Evolutionary conservation across 169 alveolate species (phyloP).

Genomic region (Babesia sp.): DNA sequence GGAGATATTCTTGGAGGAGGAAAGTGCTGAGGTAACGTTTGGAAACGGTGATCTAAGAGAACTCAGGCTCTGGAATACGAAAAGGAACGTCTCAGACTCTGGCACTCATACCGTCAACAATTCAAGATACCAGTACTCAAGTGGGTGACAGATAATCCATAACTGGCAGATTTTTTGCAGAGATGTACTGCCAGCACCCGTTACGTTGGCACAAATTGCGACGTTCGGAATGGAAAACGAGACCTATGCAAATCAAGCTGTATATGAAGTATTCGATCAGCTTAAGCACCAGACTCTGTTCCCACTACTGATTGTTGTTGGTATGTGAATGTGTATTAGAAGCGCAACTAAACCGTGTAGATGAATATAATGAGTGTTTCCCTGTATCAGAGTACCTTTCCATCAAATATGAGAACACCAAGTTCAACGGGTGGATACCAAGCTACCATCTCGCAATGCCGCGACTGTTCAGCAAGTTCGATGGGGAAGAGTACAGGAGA

Average conservation of each 20-base stretch:
- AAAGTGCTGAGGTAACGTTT: constrained; percentile 55
- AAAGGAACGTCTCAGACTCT: constrained; percentile 53
- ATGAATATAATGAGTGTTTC: constrained; percentile 68
- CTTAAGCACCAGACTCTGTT: constrained; percentile 74
- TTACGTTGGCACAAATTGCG: constrained; percentile 69
- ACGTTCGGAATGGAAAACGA: constrained; percentile 71
- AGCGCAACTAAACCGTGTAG: constrained; percentile 13
- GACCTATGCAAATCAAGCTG: constrained; percentile 74
- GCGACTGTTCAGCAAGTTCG: constrained; percentile 69
- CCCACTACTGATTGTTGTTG: constrained; percentile 70
- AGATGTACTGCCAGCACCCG: constrained; percentile 69
- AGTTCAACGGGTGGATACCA: constrained; percentile 79
- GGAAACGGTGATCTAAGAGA: constrained; percentile 7
- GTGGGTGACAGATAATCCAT: neutral
- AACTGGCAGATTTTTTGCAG: neutral
- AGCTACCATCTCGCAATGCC: constrained; percentile 79
- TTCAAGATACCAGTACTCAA: constrained; percentile 61
- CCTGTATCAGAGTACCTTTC: constrained; percentile 79
- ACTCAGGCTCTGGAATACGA: constrained; percentile 52
- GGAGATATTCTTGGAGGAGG: constrained; percentile 63
- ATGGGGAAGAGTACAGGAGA: constrained; percentile 67
- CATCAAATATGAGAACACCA: constrained; percentile 75
- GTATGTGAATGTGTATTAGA: neutral
- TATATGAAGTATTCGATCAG: constrained; percentile 75
- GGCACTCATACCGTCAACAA: constrained; percentile 65